phyloP scores from a whole-genome alignment of 1,139 yeast species.

The Saccharomyces hybrid region DNA sequence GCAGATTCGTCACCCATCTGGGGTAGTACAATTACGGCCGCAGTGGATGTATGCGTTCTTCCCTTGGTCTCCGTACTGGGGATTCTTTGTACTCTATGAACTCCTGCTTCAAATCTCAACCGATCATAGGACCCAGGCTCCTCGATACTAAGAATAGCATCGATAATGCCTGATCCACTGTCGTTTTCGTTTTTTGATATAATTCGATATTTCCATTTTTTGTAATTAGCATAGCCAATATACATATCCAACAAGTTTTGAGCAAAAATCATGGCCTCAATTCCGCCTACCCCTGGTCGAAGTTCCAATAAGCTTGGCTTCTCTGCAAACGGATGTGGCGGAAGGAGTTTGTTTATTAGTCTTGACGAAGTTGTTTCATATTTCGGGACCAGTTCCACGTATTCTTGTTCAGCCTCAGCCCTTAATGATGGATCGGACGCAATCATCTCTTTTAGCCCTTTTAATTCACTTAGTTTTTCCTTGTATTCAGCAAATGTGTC shows the following conservation, averaged over 20 bases:
- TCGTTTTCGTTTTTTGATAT: conserved; percentile 50
- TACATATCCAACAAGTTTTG: conserved; percentile 78
- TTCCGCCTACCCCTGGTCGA: conserved; percentile 95
- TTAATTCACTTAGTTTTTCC: conserved; percentile 30
- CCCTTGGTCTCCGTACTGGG: conserved; percentile 94
- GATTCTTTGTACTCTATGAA: conserved; percentile 89
- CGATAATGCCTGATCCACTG: conserved; percentile 60
- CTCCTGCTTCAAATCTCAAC: conserved; percentile 85
- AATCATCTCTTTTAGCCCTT: conserved; percentile 36
- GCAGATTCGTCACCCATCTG: conserved; percentile 54
- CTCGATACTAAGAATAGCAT: conserved; percentile 68
- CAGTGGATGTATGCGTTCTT: conserved; percentile 88
- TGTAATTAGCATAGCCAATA: conserved; percentile 54
- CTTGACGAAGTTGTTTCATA: conserved; percentile 35
- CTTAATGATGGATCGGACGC: conserved; percentile 31
- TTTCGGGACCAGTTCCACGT: conserved; percentile 28
- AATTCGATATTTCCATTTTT: conserved; percentile 60
- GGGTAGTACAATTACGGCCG: conserved; percentile 91
- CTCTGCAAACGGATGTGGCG: conserved; percentile 71
- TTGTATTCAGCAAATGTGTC: conserved; percentile 46
- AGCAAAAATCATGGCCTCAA: conserved; percentile 84
- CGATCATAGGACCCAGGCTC: conserved; percentile 69
- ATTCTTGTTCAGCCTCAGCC: conserved; percentile 35
- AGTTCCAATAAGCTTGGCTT: conserved; percentile 75
- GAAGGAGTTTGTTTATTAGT: conserved; percentile 56